Base-by-base conservation (phyloP, 345 rosid genomes). In the Mangifera indica region DNA sequence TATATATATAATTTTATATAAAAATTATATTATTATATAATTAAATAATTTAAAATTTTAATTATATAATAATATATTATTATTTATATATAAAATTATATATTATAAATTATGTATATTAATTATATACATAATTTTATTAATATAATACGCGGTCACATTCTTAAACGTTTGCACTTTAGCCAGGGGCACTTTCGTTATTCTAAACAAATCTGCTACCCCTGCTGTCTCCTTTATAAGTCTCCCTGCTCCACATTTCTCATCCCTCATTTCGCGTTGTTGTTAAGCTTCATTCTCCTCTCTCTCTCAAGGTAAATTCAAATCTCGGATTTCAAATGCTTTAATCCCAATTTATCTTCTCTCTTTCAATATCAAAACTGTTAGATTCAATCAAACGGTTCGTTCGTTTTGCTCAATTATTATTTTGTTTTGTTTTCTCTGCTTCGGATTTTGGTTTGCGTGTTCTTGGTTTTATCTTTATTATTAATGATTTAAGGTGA, bases 221-320 rank as follows among this genome's bases (percentile, higher is more conserved):
- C 71, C 66, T 29, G 21, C 44, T n/a, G 20, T 49, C 24, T 24
- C 24, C 64, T 44, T 48, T 74, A 67, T 71, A 63, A 63, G 51
- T 29, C 32, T 37, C 37, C 54, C 60, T 21, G 44, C 25, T 60
- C 40, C 20, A 14, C 59, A 42, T 26, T 58, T 37, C 42, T 37
- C 42, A 5, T 37, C 72, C 62, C 40, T n/a, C 32, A 9, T 65
- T 66, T 18, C 73, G 81, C 84, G 78, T 84, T 76, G 80, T 56
- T 66, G 26, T 52, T 7, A 79, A 79, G 79, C 74, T 62, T 73
- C 44, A 7, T 72, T 55, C 44, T 14, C n/a, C n/a, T 72, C 74
- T 72, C 66, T 55, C 46, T 12, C 76, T 40, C 70, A 49, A 49
- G 53, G 53, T 49, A 49, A 46, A 46, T 66, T 75, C 8, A 18